Percentiles rank a stretch among this genome's conserved stretches.
Evolutionary conservation across 164 flowering plant genomes (phyloP).

Genomic region (Annona squamosa): DNA sequence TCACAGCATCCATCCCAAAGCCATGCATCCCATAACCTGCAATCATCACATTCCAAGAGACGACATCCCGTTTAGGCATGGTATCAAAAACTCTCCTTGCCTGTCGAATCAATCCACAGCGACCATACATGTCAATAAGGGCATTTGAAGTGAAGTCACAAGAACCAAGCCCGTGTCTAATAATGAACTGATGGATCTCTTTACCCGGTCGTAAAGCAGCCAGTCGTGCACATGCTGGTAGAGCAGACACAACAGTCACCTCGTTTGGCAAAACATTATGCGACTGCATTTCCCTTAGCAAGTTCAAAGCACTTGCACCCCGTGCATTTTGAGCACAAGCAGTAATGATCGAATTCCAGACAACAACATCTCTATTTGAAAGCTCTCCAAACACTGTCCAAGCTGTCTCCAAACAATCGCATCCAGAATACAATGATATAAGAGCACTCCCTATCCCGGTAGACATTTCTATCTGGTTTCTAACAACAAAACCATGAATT

Average conservation of each 20-base stretch:
- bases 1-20: conserved; percentile 25
- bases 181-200: conserved; percentile 32
- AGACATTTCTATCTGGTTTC: conserved; percentile 25
- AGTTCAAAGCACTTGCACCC: conserved; percentile 18
- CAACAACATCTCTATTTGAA: conserved; percentile 21
- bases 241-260: conserved; percentile 29
- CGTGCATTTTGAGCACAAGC: conserved; percentile 24
- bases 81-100: conserved; percentile 24
- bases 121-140: conserved; percentile 35
- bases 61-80: conserved; percentile 22
- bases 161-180: conserved; percentile 21
- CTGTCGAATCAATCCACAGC: conserved; percentile 27
- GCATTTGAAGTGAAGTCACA: conserved; percentile 26
- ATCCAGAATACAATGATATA: conserved; percentile 31
- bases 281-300: conserved; percentile 22
- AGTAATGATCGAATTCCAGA: conserved; percentile 36
- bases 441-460: conserved; percentile 36
- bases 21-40: conserved; percentile 37
- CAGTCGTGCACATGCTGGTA: conserved; percentile 30
- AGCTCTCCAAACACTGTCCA: conserved; percentile 23
- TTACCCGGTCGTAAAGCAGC: conserved; percentile 30
- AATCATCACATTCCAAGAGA: conserved; percentile 33
- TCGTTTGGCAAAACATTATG: conserved; percentile 19
- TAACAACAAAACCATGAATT: conserved; percentile 25
- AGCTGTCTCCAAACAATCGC: conserved; percentile 19